Evolutionary conservation across 805 yeast genomes (phyloP), one percentile per base, ranked within the genome.

Genomic region (Candida sithepensis): DNA sequence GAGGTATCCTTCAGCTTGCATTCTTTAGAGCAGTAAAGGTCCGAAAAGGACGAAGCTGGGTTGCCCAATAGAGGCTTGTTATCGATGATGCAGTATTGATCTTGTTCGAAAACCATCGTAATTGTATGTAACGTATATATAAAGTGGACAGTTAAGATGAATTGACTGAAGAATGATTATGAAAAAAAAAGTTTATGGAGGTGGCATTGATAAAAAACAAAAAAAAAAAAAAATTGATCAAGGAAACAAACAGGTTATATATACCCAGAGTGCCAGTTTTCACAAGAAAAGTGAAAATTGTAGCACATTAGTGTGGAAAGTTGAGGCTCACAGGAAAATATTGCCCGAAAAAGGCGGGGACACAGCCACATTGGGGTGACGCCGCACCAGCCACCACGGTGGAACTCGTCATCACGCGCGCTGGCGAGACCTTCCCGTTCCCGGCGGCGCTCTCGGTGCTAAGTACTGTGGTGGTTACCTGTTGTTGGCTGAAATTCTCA

Each of bases 1-100:
- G 5, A 51, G 28, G 28, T 47, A 47, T 57, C 61, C 42, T 50
- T 45, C 38, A 48, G 19, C 28, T 53, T 51, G 55, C 61, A 57
- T 40, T 54, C 52, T 12, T 44, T 42, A 3, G 61, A 57, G 50
- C 61, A 57, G 48, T 57, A 57, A 19, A 57, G 26, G 2, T 48
- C 37, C 4, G 44, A 45, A 16, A 42, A 41, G 45, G 34, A 39
- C 3, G 39, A 42, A 37, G 43, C 43, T 16, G n/a, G n/a, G n/a
- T 24, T 10, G 10, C 28, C 28, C 10, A 24, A 10, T 24, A 55
- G 39, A 39, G 50, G 51, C 28, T 48, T 55, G 53, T 48, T 55
- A 43, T 57, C 61, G 38, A 57, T 54, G 46, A 57, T 55, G 56
- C 61, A 57, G 36, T 52, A 54, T 13, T 54, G 52, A 42, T 57